Base-by-base conservation (phyloP, 1,139 yeast genomes). In the Debaryomyces nepalensis region DNA sequence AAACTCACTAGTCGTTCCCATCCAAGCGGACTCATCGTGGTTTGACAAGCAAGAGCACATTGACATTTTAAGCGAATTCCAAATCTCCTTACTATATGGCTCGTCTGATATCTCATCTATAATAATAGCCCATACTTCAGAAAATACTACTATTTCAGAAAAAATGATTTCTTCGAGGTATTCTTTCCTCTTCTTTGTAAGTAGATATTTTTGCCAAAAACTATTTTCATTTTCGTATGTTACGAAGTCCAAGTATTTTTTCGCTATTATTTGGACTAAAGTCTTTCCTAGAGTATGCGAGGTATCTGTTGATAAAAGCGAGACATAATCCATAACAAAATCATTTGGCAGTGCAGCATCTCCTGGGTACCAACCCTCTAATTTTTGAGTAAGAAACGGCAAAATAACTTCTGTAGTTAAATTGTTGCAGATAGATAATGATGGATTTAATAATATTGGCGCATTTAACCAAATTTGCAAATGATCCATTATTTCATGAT, bases 321-420 rank as follows among this genome's bases (percentile, higher is more conserved):
- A 40, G 10, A 58, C 49, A 39, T 52, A 59, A 27, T 61, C 65
- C 2, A 58, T 48, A 10, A 58, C 15, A 22, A 32, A 44, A 26
- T 23, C 22, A 22, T 37, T 40, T 18, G 39, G 51, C 3, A 48
- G 41, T 5, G 30, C 18, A 4, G 37, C 14, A 4, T 19, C 23
- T 9, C 48, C 47, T 3, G 55, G 55, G 4, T 37, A 30, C 63
- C 62, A 59, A 4, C 37, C 29, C 19, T 47, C 40, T 2, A 56
- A 35, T 5, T 41, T 31, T 3, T 40, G 20, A 8, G 35, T 21
- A 9, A 59, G 47, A 10, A 43, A 48, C 1, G 66, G 66, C 2
- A 52, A 27, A 7, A 64, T 47, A 2, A 50, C 14, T 5, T 57
- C 55, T n/a, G 43, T 38, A 2, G 51, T 42, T 5, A 61, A 43